A percentile compares a stretch with the other conserved stretches of the same genome.
Evolutionary conservation across 306 rosid genomes (phyloP).

Genomic region (Morella rubra): DNA sequence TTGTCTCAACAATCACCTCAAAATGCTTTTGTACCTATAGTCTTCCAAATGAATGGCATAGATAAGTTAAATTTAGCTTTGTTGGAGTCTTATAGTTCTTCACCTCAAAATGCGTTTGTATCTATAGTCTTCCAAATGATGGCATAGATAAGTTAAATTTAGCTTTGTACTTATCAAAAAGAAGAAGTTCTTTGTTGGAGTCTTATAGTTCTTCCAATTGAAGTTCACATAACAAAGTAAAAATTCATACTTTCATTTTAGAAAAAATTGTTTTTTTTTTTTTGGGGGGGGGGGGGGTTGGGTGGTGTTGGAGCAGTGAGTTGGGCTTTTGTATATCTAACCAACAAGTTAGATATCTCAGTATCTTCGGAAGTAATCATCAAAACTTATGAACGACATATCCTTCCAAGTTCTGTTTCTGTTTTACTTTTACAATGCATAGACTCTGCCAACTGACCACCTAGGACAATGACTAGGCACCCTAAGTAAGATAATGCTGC

Average conservation of each 20-base stretch:
- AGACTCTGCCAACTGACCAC: not conserved
- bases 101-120: slow-evolving; percentile 28
- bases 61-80: slow-evolving; percentile 11
- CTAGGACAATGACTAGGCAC: slow-evolving; percentile 7
- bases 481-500: slow-evolving; percentile 1
- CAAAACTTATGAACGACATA: slow-evolving; percentile 10
- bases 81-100: slow-evolving; percentile 1
- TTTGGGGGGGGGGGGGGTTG: too few species aligned
- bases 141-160: slow-evolving; percentile 1
- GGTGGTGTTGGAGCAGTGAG: too few species aligned
- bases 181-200: too few species aligned
- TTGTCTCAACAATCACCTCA: slow-evolving; percentile 18
- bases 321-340: not conserved
- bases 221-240: not conserved
- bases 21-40: slow-evolving; percentile 30
- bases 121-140: slow-evolving; percentile 7
- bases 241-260: not conserved
- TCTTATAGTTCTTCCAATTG: not conserved
- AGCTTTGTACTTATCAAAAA: too few species aligned
- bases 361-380: not conserved
- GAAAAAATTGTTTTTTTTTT: too few species aligned
- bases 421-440: not conserved
- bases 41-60: slow-evolving; percentile 2
- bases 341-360: not conserved
- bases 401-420: slow-evolving; percentile 3